These are phyloP conservation scores for Neofusicoccum sp. DNA, from an alignment of 2,329 filamentous ascomycete genomes.

Conservation along the genomic window DNA sequence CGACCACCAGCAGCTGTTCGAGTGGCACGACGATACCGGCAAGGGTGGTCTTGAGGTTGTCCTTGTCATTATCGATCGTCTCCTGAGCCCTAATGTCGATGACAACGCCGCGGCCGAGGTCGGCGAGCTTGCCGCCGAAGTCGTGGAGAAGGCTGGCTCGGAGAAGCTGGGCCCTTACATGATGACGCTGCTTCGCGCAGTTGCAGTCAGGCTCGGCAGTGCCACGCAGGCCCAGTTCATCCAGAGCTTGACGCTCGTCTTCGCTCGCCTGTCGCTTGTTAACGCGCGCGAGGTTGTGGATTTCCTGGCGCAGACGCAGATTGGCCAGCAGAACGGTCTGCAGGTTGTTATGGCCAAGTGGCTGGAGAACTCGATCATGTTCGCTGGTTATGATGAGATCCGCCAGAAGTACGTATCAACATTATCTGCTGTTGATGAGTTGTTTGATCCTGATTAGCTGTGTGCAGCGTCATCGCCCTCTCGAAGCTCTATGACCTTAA, in stretches of 20 bases:
- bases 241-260: conserved; percentile 92
- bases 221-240: conserved; percentile 89
- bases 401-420: conserved; percentile 77
- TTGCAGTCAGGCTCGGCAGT: conserved; percentile 80
- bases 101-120: conserved; percentile 96
- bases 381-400: conserved; percentile 98
- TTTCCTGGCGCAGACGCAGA: conserved; percentile 83
- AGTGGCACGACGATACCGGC: conserved; percentile 76
- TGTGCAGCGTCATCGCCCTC: conserved; percentile 78
- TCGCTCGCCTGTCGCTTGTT: conserved; percentile 83
- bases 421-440: neutral
- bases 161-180: conserved; percentile 90
- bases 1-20: conserved; percentile 86
- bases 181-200: conserved; percentile 83
- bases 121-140: conserved; percentile 86
- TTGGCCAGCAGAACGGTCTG: conserved; percentile 79
- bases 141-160: conserved; percentile 93
- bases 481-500: conserved; percentile 89
- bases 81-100: conserved; percentile 81
- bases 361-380: conserved; percentile 95
- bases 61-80: conserved; percentile 86
- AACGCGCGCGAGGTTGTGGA: conserved; percentile 88
- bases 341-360: conserved; percentile 90
- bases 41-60: conserved; percentile 87
- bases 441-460: conserved; percentile 25